A percentile compares a stretch with the other conserved stretches of the same genome.
phyloP scores from a whole-genome alignment of 352 stramenopile genomes.

The Globisporangium canariense region DNA sequence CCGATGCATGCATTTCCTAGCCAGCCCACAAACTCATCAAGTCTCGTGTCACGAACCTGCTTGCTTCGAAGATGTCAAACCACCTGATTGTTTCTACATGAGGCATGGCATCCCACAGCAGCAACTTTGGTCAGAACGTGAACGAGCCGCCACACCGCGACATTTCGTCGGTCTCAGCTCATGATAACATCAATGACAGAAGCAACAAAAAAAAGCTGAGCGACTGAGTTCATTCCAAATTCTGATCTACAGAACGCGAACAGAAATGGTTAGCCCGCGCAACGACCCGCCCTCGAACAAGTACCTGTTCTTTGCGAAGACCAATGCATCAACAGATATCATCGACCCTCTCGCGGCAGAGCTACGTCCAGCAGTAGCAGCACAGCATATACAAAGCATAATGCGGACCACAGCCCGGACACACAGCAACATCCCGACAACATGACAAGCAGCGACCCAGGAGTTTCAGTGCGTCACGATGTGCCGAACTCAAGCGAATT shows the following conservation, averaged over 20 bases:
- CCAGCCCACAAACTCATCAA: not conserved
- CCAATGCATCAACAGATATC: conserved; percentile 1
- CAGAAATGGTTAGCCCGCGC: conserved; percentile 22
- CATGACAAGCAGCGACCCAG: not conserved
- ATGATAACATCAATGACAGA: not conserved
- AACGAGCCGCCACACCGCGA: not conserved
- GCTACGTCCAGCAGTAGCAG: conserved; percentile 7
- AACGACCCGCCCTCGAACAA: conserved; percentile 11
- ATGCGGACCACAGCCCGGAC: conserved; percentile 1
- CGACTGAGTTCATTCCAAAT: conserved; percentile 26
- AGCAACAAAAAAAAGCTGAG: conserved; percentile 11
- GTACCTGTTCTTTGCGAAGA: conserved; percentile 17
- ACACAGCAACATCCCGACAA: not conserved
- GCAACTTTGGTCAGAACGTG: conserved; percentile 10
- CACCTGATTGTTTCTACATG: conserved; percentile 15
- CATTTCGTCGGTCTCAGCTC: not conserved
- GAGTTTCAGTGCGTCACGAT: not conserved
- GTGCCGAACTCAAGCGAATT: conserved; percentile 34
- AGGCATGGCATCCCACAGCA: conserved; percentile 21
- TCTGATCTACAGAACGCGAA: conserved; percentile 24
- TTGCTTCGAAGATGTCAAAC: not conserved
- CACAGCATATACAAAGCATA: conserved; percentile 16
- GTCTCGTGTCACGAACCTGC: not conserved
- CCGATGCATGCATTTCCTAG: not conserved
- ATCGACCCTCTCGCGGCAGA: conserved; percentile 3